phyloP scores from a whole-genome alignment of 2,329 filamentous ascomycete species.

The Talaromyces sp. region DNA sequence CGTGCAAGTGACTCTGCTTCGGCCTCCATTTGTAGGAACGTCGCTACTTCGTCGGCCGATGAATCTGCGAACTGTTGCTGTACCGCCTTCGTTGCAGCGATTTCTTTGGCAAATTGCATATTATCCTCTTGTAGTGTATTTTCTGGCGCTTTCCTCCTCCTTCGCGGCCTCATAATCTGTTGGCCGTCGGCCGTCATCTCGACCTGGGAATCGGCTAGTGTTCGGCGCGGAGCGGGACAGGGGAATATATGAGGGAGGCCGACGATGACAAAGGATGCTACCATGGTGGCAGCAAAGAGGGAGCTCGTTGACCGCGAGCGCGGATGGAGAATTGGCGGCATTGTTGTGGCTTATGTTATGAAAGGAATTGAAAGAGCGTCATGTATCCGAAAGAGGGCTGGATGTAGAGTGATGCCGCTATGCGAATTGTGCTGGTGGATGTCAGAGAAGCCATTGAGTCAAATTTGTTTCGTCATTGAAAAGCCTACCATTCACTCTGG shows the following conservation, averaged over 20 bases:
- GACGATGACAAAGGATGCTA: slow-evolving; percentile 88
- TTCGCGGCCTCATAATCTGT: slow-evolving; percentile 40
- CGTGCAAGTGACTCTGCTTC: slow-evolving; percentile 43
- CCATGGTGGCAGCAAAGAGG: slow-evolving; percentile 89
- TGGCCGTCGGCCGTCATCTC: slow-evolving; percentile 44
- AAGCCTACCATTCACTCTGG: slow-evolving; percentile 9
- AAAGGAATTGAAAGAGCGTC: neutral
- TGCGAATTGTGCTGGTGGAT: neutral
- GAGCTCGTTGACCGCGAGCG: slow-evolving; percentile 90
- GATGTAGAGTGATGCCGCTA: neutral
- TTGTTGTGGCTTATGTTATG: slow-evolving; percentile 39
- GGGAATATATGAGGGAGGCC: slow-evolving; percentile 85
- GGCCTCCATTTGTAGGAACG: slow-evolving; percentile 43
- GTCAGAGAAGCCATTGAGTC: neutral
- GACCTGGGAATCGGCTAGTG: slow-evolving; percentile 68
- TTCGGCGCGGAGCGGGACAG: slow-evolving; percentile 76
- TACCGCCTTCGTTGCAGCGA: neutral
- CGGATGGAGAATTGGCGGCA: slow-evolving; percentile 86
- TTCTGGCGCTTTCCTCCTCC: slow-evolving; percentile 38
- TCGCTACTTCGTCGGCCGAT: slow-evolving; percentile 45
- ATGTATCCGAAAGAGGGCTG: neutral
- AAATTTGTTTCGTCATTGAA: too few species aligned
- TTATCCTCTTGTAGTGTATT: slow-evolving; percentile 8
- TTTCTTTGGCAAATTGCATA: slow-evolving; percentile 20
- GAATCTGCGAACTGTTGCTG: slow-evolving; percentile 27